These are phyloP conservation scores for Pythium sp. DNA, from an alignment of 352 stramenopile species.

Conservation along the genomic window DNA sequence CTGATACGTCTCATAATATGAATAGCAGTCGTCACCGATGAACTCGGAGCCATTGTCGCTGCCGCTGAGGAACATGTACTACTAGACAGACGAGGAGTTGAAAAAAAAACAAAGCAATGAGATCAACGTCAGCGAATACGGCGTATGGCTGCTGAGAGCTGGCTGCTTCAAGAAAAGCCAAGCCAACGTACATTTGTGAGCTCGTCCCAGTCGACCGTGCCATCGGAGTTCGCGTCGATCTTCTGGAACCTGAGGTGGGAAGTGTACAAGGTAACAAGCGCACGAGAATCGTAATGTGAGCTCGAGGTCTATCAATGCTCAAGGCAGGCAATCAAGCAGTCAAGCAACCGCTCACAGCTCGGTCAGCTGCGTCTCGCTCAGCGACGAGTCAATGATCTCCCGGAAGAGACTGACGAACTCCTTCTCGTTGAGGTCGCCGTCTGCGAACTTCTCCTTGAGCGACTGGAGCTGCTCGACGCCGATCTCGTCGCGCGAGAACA, in stretches of 20 bases:
- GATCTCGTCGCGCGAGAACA: conserved; percentile 80
- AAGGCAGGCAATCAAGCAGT: not conserved
- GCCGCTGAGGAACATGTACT: conserved; percentile 85
- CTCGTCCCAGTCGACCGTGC: conserved; percentile 88
- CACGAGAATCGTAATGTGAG: not conserved
- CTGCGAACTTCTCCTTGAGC: conserved; percentile 82
- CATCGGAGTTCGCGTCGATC: conserved; percentile 86
- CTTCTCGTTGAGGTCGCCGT: conserved; percentile 81
- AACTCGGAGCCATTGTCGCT: conserved; percentile 62
- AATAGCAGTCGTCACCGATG: conserved; percentile 60
- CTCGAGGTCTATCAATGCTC: not conserved
- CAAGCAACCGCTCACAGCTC: conserved; percentile 50
- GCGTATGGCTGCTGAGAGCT: not conserved
- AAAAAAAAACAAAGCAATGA: not conserved
- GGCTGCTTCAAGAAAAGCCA: not conserved
- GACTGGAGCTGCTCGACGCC: conserved; percentile 79
- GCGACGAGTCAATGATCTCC: conserved; percentile 74
- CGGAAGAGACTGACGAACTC: conserved; percentile 84
- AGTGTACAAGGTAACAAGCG: not conserved
- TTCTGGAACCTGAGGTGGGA: conserved; percentile 65
- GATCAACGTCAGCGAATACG: not conserved
- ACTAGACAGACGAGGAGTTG: conserved; percentile 13
- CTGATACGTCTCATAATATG: conserved; percentile 61
- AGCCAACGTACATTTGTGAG: conserved; percentile 64
- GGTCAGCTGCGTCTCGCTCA: conserved; percentile 75